Evolutionary conservation across 148 eudicot genomes (phyloP).

Genomic region (Chenopodium formosanum): DNA sequence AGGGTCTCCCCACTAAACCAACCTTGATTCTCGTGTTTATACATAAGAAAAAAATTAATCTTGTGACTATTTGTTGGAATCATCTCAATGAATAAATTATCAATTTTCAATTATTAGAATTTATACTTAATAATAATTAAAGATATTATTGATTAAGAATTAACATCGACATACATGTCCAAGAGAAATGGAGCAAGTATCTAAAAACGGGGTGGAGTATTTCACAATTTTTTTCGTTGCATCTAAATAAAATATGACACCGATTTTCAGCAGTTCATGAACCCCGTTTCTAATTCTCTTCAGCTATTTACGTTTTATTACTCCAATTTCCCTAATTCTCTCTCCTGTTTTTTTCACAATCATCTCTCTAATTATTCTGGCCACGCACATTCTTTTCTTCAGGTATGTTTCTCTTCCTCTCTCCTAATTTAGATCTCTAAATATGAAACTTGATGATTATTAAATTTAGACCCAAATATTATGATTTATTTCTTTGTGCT

Average conservation of each 20-base stretch:
- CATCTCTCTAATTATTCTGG: neutral
- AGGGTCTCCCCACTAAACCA: too few species aligned
- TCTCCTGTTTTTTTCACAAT: neutral
- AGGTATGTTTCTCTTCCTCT: neutral
- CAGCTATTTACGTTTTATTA: neutral
- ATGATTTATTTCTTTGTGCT: neutral
- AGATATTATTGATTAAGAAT: too few species aligned
- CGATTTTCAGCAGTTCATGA: neutral
- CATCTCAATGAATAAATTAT: too few species aligned
- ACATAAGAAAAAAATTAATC: too few species aligned
- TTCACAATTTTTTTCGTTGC: neutral
- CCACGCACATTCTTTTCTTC: neutral
- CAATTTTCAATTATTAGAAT: too few species aligned
- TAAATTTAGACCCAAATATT: neutral
- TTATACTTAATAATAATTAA: too few species aligned
- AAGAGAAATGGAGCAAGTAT: too few species aligned
- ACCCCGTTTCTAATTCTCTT: neutral
- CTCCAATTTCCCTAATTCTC: neutral
- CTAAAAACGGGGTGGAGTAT: too few species aligned
- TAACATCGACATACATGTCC: too few species aligned
- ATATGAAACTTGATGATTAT: neutral
- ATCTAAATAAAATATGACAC: too few species aligned
- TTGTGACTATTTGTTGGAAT: too few species aligned
- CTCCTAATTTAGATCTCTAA: neutral
- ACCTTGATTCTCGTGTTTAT: too few species aligned